Percentiles rank a stretch among this genome's conserved stretches.
Conservation (phyloP, 1,284 basidiomycete species). For the Marasmius sp. region DNA sequence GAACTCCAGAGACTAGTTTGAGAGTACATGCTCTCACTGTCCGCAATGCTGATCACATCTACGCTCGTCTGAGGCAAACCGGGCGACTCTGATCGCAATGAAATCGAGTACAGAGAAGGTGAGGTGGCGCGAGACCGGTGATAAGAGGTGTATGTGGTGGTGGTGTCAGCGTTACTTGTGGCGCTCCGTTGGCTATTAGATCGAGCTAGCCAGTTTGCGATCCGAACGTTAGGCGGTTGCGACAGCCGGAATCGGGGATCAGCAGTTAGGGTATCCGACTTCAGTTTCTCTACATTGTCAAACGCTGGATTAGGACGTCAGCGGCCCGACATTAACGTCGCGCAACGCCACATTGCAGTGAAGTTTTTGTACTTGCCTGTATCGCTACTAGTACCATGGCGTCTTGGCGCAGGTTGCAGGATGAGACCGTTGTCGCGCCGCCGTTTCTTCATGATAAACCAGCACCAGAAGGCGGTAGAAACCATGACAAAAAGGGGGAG, state of each 20-base stretch:
- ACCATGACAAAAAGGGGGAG: not conserved
- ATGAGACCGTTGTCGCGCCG: too few relatives aligned
- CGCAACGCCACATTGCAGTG: too few relatives aligned
- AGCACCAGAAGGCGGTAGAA: not conserved
- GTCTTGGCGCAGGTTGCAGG: too few relatives aligned
- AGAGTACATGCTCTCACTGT: not conserved
- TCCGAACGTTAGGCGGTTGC: not conserved
- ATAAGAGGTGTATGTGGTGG: not conserved
- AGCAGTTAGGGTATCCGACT: too few relatives aligned
- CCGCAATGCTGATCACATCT: not conserved
- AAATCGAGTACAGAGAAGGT: too few relatives aligned
- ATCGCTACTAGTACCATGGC: too few relatives aligned
- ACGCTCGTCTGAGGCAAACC: not conserved
- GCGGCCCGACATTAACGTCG: not conserved
- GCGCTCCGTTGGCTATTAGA: not conserved
- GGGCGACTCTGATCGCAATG: not conserved
- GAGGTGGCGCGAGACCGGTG: not conserved
- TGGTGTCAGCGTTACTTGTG: not conserved
- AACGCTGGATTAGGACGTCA: not conserved
- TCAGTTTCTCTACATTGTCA: not conserved
- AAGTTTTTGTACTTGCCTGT: too few relatives aligned
- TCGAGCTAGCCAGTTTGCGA: not conserved
- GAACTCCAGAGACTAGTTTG: not conserved
- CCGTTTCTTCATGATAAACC: not conserved
- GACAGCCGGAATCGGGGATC: not conserved